A percentile compares a stretch with the other conserved stretches of the same genome.
Conservation (phyloP, 495 filamentous ascomycete genomes). For the Halenospora varia region DNA sequence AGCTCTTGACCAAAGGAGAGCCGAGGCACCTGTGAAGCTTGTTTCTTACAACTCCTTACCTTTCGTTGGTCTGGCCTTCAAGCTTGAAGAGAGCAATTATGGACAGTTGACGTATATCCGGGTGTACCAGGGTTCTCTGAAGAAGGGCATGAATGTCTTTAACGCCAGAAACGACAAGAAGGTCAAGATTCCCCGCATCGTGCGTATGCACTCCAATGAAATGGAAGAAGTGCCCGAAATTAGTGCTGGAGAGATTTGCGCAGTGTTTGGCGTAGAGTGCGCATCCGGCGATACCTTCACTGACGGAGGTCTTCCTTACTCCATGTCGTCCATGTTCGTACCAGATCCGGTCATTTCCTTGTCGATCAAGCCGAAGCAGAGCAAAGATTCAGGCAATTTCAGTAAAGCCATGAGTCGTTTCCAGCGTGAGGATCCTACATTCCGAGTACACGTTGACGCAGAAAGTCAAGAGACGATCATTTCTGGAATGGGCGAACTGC, state of each 20-base stretch:
- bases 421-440: conserved; percentile 97
- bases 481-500: conserved; percentile 96
- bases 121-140: conserved; percentile 91
- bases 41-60: conserved; percentile 89
- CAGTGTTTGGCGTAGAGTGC: conserved; percentile 97
- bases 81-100: conserved; percentile 98
- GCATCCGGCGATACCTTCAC: conserved; percentile 98
- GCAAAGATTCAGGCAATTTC: conserved; percentile 90
- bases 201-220: conserved; percentile 99
- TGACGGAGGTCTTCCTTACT: conserved; percentile 87
- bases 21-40: conserved; percentile 77
- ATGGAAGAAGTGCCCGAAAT: conserved; percentile 96
- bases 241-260: conserved; percentile 95
- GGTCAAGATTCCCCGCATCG: conserved; percentile 94
- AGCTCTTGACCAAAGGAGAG: conserved; percentile 76
- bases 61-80: conserved; percentile 96
- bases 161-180: conserved; percentile 94
- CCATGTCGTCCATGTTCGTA: conserved; percentile 98
- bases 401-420: conserved; percentile 98
- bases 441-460: conserved; percentile 85
- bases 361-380: conserved; percentile 94
- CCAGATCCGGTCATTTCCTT: conserved; percentile 97
- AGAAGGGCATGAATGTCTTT: conserved; percentile 84
- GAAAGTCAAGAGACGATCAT: conserved; percentile 96
- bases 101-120: conserved; percentile 98